Base-by-base conservation (phyloP, 2,329 filamentous ascomycete species). In the Curvularia spicifera region DNA sequence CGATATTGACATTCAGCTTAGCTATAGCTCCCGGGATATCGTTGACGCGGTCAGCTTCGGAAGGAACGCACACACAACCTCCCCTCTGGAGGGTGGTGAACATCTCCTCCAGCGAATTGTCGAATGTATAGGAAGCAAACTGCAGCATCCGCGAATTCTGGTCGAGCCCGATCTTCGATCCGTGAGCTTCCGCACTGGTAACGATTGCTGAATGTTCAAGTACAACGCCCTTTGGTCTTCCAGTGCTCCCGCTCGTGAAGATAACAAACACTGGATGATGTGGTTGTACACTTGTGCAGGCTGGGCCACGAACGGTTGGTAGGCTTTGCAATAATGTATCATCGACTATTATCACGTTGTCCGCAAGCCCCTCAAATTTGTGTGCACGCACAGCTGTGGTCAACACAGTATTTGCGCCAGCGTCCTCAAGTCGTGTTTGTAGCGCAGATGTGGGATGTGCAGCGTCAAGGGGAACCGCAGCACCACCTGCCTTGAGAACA, bases 41-140 rank as follows among this genome's bases (percentile, higher is more conserved):
- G 60, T 85, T 84, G 63, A 85, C 78, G 2, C 83, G 78, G 48
- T 82, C 80, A 44, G 82, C 79, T 26, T 86, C 84, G 0, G 83
- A 84, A 0, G 84, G 82, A 5, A 86, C 82, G 64, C 82, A 84
- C 12, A 85, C 77, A 50, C 79, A 81, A 3, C 82, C 83, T 26
- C 83, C 83, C 13, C 74, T 71, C 22, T 78, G 76, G n/a, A 85
- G 75, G 0, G 83, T 84, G 56, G 81, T 84, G 12, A 84, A 78
- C 77, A 85, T 84, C 64, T 83, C 83, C 66, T 82, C 80, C 20
- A 85, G 80, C 57, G 81, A 82, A 49, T 83, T 83, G 57, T 85
- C 84, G 57, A 85, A 85, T 8, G 83, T 83, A 60, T 85, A 84
- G 0, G 82, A 74, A 0, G 76, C 72, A 42, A 78, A 79, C 51